Base-by-base conservation (phyloP, 202 grass and related monocot genomes). In the Schoenoplectus tabernaemontani region DNA sequence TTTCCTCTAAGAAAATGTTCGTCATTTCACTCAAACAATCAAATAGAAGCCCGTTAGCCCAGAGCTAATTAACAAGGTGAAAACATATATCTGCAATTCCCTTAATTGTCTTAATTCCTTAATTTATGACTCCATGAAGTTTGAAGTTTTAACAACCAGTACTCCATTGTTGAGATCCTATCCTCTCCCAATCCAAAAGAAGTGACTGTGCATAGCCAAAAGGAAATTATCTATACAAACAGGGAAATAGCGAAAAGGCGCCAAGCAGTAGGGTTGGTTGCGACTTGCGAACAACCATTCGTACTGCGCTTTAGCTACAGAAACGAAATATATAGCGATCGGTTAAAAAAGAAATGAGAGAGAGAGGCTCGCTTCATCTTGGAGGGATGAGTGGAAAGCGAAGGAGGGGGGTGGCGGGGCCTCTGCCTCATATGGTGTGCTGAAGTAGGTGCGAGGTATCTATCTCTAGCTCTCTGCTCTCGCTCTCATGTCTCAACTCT, bases 291-390 rank as follows among this genome's bases (percentile, higher is more conserved):
- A 41, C 36, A 42, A 67, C 32, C 32, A 37, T 64, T 11, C 1
- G n/a, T n/a, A n/a, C 13, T 37, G 20, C 38, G 3, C 20, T 13
- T 70, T 28, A 47, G 41, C 20, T 47, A 28, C 42, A 26, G 41
- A 70, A 46, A 23, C 38, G 22, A 46, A 70, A 70, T 74, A 7
- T 33, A 74, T 24, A 51, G 46, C 2, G 46, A 74, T 33, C 24
- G 37, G 15, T 17, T n/a, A 39, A 47, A 33, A 64, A 50, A 30
- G 20, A 16, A 23, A 16, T 34, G n/a, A 77, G 19, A 63, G 57
- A 79, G 36, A 22, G 64, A n/a, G 12, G 47, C 78, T 80, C 24
- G 65, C 59, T 64, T 65, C 78, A 80, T 80, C 39, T 51, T 80
- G 78, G 57, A 1, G 51, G 42, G 16, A 80, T 19, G 24, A 62